A percentile compares a stretch with the other conserved stretches of the same genome.
phyloP scores from a whole-genome alignment of 768 basidiomycete species.

The Cantharellus cinnabarinus region DNA sequence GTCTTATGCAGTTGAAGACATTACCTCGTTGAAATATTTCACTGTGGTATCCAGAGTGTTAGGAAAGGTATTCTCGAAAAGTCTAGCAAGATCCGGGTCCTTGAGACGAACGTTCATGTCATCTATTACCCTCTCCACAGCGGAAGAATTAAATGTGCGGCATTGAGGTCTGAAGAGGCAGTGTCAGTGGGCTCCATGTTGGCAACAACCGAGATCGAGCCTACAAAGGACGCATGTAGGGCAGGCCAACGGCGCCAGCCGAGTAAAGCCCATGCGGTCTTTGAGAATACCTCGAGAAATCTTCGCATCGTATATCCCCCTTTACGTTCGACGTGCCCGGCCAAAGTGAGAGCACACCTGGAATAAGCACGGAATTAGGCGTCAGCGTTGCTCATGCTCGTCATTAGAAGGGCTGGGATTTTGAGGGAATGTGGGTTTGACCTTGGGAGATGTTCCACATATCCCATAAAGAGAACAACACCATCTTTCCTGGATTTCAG shows the following conservation, averaged over 20 bases:
- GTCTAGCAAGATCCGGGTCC: conserved; percentile 54
- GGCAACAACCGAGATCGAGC: neutral
- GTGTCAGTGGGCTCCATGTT: conserved; percentile 24
- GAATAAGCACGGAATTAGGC: too few relatives aligned
- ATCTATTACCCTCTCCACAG: conserved; percentile 58
- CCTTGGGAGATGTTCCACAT: too few relatives aligned
- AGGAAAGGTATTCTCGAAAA: conserved; percentile 70
- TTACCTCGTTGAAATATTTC: conserved; percentile 45
- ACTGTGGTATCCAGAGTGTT: conserved; percentile 71
- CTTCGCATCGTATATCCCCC: neutral
- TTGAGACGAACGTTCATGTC: conserved; percentile 54
- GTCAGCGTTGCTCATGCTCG: too few relatives aligned
- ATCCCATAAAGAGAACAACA: too few relatives aligned
- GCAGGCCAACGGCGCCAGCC: neutral
- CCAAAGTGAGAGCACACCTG: too few relatives aligned
- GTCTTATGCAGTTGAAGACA: neutral
- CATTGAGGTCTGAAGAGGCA: conserved; percentile 47
- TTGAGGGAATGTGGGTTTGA: too few relatives aligned
- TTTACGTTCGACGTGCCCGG: too few relatives aligned
- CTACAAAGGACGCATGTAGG: neutral
- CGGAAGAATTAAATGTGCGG: conserved; percentile 54
- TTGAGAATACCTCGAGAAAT: neutral
- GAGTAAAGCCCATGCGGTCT: neutral
- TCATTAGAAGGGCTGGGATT: too few relatives aligned
- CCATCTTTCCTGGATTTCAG: too few relatives aligned